A percentile compares a stretch with the other conserved stretches of the same genome.
These are phyloP conservation scores for Torulaspora maleeae DNA, from an alignment of 805 yeast genomes.

Conservation along the genomic window DNA sequence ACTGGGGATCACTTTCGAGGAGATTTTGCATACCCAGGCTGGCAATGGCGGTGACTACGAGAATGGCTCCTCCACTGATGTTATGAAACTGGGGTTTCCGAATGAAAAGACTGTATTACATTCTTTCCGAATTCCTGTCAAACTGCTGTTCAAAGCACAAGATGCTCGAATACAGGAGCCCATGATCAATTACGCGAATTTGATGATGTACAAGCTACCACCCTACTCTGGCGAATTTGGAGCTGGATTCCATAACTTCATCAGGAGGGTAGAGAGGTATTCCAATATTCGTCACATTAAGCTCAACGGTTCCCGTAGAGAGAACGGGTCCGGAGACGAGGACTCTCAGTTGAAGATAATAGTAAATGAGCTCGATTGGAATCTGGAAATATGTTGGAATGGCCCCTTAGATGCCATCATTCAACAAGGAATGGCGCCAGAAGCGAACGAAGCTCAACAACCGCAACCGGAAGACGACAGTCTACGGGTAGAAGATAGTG, in stretches of 20 bases:
- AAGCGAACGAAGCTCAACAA: neutral
- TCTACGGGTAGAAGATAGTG: conserved; percentile 27
- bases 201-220: conserved; percentile 49
- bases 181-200: conserved; percentile 47
- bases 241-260: conserved; percentile 46
- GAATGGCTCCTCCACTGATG: neutral
- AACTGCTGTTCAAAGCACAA: conserved; percentile 51
- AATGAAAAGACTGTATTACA: conserved; percentile 46
- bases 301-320: conserved; percentile 39
- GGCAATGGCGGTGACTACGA: conserved; percentile 9
- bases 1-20: conserved; percentile 31
- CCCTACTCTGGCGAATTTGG: conserved; percentile 30
- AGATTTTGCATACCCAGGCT: conserved; percentile 20
- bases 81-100: conserved; percentile 7
- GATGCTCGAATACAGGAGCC: conserved; percentile 61
- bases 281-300: conserved; percentile 48
- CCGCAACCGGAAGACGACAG: conserved; percentile 8
- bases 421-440: conserved; percentile 8
- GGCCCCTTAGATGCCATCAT: conserved; percentile 30
- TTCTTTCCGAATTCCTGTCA: conserved; percentile 66
- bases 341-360: conserved; percentile 22
- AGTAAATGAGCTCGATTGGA: conserved; percentile 34
- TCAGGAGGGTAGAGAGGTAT: conserved; percentile 64
- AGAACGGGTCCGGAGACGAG: conserved; percentile 7
- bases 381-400: conserved; percentile 34